Conservation (phyloP, 176 grass and related monocot species). For the Paspalum vaginatum region DNA sequence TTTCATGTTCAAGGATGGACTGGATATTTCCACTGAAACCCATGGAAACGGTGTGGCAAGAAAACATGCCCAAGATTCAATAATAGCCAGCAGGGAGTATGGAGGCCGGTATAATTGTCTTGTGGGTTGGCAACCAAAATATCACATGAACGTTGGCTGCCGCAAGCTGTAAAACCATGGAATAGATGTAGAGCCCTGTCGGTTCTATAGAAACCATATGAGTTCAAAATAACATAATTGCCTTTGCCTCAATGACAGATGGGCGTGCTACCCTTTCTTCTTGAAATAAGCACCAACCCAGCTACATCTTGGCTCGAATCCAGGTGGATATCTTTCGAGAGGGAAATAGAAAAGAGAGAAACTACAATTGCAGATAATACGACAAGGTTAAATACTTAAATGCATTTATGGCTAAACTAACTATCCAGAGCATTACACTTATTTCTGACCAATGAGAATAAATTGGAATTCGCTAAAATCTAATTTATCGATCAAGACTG, state of each 20-base stretch:
- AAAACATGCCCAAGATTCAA: background rate
- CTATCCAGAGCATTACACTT: slow-evolving; percentile 56
- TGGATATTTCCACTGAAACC: background rate
- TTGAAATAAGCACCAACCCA: background rate
- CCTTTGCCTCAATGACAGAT: background rate
- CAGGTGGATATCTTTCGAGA: slow-evolving; percentile 7
- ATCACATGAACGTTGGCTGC: background rate
- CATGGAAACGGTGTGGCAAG: background rate
- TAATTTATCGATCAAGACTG: slow-evolving; percentile 51
- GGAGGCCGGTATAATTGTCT: background rate
- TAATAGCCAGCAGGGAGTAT: background rate
- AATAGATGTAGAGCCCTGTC: background rate
- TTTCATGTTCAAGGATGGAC: background rate
- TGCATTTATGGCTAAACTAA: slow-evolving; percentile 43
- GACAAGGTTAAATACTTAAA: slow-evolving; percentile 15
- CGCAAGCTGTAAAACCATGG: background rate
- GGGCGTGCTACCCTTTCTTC: background rate
- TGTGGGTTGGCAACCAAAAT: background rate
- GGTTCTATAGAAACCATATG: background rate
- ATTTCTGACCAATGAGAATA: slow-evolving; percentile 48
- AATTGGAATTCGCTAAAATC: slow-evolving; percentile 40
- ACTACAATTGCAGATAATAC: slow-evolving; percentile 15
- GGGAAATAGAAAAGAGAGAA: background rate
- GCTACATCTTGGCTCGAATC: background rate
- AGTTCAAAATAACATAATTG: background rate